Evolutionary conservation across 306 rosid species (phyloP), one percentile per base, ranked within the genome.

Genomic region (Quercus berberidifolia): DNA sequence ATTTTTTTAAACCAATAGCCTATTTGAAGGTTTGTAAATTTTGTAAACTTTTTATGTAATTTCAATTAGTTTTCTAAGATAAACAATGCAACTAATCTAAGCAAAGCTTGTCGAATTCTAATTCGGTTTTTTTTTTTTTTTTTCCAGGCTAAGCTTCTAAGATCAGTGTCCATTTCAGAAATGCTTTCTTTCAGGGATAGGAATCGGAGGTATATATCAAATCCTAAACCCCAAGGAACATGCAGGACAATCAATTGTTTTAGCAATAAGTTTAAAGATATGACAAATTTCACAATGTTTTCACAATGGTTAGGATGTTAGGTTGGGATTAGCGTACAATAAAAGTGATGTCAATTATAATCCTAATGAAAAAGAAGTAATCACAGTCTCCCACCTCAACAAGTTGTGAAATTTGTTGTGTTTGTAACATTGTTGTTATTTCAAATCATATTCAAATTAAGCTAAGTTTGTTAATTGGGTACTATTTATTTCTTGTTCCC

Each of bases 161-260:
- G 88, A 80, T 80, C 87, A 41, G 65, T 30, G 67, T 55, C 82
- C 62, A 46, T 90, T 57, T 85, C 88, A 67, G 93, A 87, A 83
- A 68, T 87, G 57, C 82, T 82, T 49, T 86, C 87, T 38, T 86
- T 81, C 59, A 77, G 69, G 60, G 85, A 83, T 63, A 85, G 80
- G 70, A 69, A 51, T 52, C 55, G 72, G 25, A 86, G 91, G 91
- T 89, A 85, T 1, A 54, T 54, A 73, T 51, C 63, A 41, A 55
- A 67, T 11, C 54, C 78, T 11, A 25, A 17, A 23, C 60, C 67
- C 8, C 17, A 38, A 0, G 4, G 28, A 41, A 19, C 20, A 55
- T 5, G 10, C 23, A 69, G 49, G 69, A 71, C 21, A 3, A 43
- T 41, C 46, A 41, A 41, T 41, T 41, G 12, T 41, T 41, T 41